phyloP scores from a whole-genome alignment of 257 asterid genomes.

The Petrea volubilis region DNA sequence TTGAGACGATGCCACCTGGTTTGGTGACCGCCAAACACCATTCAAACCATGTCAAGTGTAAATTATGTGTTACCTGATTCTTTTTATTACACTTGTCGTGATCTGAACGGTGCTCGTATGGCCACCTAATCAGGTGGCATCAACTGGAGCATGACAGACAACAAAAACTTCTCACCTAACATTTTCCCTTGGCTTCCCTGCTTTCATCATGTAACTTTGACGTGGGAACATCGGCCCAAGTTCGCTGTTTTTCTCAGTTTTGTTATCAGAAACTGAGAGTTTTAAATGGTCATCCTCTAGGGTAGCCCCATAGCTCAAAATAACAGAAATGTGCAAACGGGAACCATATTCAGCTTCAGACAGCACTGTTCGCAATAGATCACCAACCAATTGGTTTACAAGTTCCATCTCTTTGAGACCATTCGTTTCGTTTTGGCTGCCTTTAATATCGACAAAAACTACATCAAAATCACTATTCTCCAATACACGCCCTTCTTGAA shows the following conservation, averaged over 20 bases:
- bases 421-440: slow-evolving; percentile 39
- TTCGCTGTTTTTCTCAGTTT: slow-evolving; percentile 34
- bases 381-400: slow-evolving; percentile 59
- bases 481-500: slow-evolving; percentile 57
- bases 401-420: slow-evolving; percentile 43
- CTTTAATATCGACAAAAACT: slow-evolving; percentile 61
- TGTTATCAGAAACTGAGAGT: slow-evolving; percentile 32
- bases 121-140: too few species aligned
- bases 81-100: too few species aligned
- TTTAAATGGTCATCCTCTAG: slow-evolving; percentile 35
- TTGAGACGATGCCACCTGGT: too few species aligned
- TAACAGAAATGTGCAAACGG: slow-evolving; percentile 69
- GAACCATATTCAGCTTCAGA: slow-evolving; percentile 54
- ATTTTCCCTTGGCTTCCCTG: slow-evolving; percentile 60
- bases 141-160: background rate
- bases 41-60: too few species aligned
- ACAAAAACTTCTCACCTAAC: slow-evolving; percentile 49
- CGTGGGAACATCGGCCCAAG: slow-evolving; percentile 54
- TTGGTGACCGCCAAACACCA: too few species aligned
- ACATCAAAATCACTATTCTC: slow-evolving; percentile 62
- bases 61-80: too few species aligned
- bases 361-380: slow-evolving; percentile 37
- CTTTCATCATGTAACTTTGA: slow-evolving; percentile 79
- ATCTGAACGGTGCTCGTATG: too few species aligned
- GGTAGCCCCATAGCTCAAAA: slow-evolving; percentile 78